Evolutionary conservation across 352 stramenopile genomes (phyloP).

Genomic region (Phytophthora palmivora): DNA sequence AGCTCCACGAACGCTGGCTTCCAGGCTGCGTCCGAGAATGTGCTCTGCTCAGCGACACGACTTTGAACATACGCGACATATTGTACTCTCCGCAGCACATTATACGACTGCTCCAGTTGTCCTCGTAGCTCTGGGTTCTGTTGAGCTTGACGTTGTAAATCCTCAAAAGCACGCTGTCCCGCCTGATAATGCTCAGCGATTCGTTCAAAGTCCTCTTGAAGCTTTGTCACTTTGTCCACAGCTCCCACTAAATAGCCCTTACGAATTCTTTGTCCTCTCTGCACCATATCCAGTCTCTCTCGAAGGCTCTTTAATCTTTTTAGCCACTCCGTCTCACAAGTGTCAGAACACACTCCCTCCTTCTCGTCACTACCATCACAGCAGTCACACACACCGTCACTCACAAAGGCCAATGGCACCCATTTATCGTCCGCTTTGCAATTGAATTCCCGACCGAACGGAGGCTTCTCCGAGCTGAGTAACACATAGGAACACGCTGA

Average conservation of each 20-base stretch:
- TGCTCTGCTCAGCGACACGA: conserved; percentile 45
- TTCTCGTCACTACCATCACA: conserved; percentile 97
- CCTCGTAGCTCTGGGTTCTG: conserved; percentile 38
- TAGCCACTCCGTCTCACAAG: conserved; percentile 41
- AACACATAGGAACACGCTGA: conserved; percentile 70
- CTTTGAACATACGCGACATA: conserved; percentile 62
- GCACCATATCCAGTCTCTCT: conserved; percentile 31
- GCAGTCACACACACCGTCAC: conserved; percentile 97
- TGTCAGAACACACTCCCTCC: conserved; percentile 44
- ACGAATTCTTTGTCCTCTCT: conserved; percentile 25
- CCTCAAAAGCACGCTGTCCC: conserved; percentile 33
- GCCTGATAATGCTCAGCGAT: conserved; percentile 33
- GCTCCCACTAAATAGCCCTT: conserved; percentile 37
- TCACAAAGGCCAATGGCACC: conserved; percentile 68
- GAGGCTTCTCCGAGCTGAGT: conserved; percentile 7
- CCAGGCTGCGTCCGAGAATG: conserved; percentile 52
- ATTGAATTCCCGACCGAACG: conserved; percentile 39
- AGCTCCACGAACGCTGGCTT: conserved; percentile 65
- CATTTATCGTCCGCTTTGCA: conserved; percentile 42
- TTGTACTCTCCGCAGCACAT: conserved; percentile 53
- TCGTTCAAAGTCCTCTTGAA: conserved; percentile 40
- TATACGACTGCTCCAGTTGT: conserved; percentile 56
- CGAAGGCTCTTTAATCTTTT: conserved; percentile 26
- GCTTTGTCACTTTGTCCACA: conserved; percentile 31
- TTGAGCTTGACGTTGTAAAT: conserved; percentile 33